A percentile compares a stretch with the other conserved stretches of the same genome.
Evolutionary conservation across 305 asterid species (phyloP).

Genomic region (Fraxinus latifolia): DNA sequence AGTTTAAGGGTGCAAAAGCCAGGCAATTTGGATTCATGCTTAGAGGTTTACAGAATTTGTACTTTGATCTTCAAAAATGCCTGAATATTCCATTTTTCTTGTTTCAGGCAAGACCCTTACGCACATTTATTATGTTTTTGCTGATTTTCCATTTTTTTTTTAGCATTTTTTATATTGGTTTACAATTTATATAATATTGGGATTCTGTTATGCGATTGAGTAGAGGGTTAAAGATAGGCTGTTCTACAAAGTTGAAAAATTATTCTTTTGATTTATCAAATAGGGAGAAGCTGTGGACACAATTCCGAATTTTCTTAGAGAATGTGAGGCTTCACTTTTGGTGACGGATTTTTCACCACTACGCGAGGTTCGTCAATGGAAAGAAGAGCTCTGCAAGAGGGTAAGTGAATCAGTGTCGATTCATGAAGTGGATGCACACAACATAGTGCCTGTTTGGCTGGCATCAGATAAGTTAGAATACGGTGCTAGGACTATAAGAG

Average conservation of each 20-base stretch:
- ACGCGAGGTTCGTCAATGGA: conserved; percentile 75
- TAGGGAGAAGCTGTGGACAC: conserved; percentile 89
- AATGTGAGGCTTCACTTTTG: conserved; percentile 84
- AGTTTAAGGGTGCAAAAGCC: conserved; percentile 89
- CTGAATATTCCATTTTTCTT: conserved; percentile 64
- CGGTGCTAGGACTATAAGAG: conserved; percentile 75
- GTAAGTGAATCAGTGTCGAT: conserved; percentile 57
- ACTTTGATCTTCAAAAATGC: conserved; percentile 38
- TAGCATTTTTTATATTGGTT: not conserved
- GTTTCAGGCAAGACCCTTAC: conserved; percentile 51
- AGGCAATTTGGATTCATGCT: conserved; percentile 92
- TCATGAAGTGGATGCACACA: conserved; percentile 92
- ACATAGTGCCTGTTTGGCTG: conserved; percentile 85
- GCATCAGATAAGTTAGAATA: conserved; percentile 87
- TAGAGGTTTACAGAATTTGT: conserved; percentile 67
- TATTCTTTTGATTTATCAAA: conserved; percentile 8
- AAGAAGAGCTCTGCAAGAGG: conserved; percentile 55
- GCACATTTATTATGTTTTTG: not conserved
- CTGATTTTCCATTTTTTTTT: not conserved
- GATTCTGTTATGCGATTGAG: not conserved
- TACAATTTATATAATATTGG: not conserved
- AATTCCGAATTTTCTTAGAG: conserved; percentile 65
- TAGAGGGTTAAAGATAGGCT: conserved; percentile 5
- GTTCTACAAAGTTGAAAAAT: conserved; percentile 1
- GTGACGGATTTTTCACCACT: conserved; percentile 93